Percentiles rank a stretch among this genome's conserved stretches.
phyloP scores from a whole-genome alignment of 768 basidiomycete species.

The Psilocybe azurescens region DNA sequence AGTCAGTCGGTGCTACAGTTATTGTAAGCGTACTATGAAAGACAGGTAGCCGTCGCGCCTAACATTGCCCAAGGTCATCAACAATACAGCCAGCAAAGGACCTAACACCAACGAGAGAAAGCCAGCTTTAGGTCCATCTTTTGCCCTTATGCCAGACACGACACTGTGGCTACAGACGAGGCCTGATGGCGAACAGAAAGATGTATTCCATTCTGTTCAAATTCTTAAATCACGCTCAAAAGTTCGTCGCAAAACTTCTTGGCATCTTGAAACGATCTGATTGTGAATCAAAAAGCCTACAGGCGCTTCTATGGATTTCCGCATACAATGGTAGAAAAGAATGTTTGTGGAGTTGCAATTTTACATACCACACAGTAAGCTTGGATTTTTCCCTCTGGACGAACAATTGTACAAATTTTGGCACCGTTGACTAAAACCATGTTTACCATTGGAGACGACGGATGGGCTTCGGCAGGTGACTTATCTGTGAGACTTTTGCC shows the following conservation, averaged over 20 bases:
- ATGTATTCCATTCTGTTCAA: slow-evolving; percentile 14
- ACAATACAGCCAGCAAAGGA: slow-evolving; percentile 49
- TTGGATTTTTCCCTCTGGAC: too few species aligned
- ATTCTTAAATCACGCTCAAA: slow-evolving; percentile 27
- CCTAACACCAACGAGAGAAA: slow-evolving; percentile 44
- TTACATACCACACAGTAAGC: too few species aligned
- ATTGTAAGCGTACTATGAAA: slow-evolving; percentile 48
- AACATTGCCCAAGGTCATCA: slow-evolving; percentile 55
- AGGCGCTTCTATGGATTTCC: slow-evolving; percentile 19
- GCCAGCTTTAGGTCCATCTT: slow-evolving; percentile 79
- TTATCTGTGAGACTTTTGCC: background rate
- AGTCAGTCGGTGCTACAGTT: slow-evolving; percentile 47
- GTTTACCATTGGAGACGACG: background rate
- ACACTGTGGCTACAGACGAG: slow-evolving; percentile 69
- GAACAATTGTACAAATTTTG: too few species aligned
- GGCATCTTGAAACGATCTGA: background rate
- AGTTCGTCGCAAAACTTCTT: slow-evolving; percentile 14
- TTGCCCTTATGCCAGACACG: slow-evolving; percentile 72
- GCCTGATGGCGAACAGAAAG: slow-evolving; percentile 6
- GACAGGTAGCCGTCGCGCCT: background rate
- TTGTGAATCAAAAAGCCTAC: background rate
- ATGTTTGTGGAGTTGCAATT: too few species aligned
- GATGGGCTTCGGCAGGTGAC: too few species aligned
- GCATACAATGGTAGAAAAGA: background rate
- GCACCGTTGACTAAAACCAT: too few species aligned